phyloP scores from a whole-genome alignment of 306 rosid species.

The Prunus armeniaca region DNA sequence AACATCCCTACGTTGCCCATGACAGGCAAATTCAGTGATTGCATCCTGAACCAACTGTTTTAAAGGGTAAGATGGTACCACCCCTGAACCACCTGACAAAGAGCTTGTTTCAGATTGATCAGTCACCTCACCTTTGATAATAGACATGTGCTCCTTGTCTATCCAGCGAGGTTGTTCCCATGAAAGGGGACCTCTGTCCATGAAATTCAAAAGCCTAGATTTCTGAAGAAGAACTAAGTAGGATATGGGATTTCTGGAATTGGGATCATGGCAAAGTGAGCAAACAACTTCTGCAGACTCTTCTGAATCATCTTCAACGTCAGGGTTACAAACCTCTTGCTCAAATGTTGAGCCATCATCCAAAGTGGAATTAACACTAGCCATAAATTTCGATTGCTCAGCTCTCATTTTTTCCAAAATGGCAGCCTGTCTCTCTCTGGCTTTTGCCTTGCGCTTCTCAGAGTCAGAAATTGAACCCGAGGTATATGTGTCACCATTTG shows the following conservation, averaged over 20 bases:
- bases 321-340: slow-evolving; percentile 38
- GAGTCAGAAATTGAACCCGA: slow-evolving; percentile 53
- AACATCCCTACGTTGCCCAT: slow-evolving; percentile 61
- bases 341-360: slow-evolving; percentile 59
- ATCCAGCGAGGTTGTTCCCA: slow-evolving; percentile 55
- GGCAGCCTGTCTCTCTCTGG: slow-evolving; percentile 96
- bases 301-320: slow-evolving; percentile 44
- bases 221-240: slow-evolving; percentile 86
- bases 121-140: slow-evolving; percentile 30
- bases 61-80: slow-evolving; percentile 44
- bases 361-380: slow-evolving; percentile 49
- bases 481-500: slow-evolving; percentile 40
- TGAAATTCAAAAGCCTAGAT: slow-evolving; percentile 85
- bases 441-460: slow-evolving; percentile 93
- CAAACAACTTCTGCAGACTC: slow-evolving; percentile 68
- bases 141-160: slow-evolving; percentile 45
- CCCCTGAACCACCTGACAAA: slow-evolving; percentile 34
- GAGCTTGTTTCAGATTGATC: slow-evolving; percentile 37
- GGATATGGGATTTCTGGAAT: slow-evolving; percentile 64
- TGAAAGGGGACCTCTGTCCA: slow-evolving; percentile 66
- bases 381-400: slow-evolving; percentile 86
- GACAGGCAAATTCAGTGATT: slow-evolving; percentile 43
- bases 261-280: slow-evolving; percentile 89
- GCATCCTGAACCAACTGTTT: slow-evolving; percentile 53
- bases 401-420: slow-evolving; percentile 91